Evolutionary conservation across 176 grass and related monocot genomes (phyloP).

Genomic region (Paspalum vaginatum): DNA sequence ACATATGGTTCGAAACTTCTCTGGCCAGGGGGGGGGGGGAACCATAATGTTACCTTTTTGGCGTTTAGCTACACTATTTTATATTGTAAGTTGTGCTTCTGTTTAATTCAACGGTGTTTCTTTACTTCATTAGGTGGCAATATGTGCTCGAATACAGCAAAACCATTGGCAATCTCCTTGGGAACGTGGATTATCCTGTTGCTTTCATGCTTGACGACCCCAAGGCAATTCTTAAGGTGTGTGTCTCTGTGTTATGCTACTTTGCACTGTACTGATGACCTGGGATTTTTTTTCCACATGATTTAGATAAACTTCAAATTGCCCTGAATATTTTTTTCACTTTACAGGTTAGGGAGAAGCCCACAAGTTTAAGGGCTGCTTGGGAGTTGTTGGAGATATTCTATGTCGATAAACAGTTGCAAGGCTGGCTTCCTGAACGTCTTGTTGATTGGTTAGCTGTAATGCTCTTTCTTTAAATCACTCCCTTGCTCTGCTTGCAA

Average conservation of each 20-base stretch:
- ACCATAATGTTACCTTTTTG: neutral
- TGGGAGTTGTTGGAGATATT: conserved; percentile 99
- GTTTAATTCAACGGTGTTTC: conserved; percentile 19
- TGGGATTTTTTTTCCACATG: neutral
- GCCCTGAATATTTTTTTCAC: conserved; percentile 15
- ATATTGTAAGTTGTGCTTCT: neutral
- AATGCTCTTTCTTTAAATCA: conserved; percentile 60
- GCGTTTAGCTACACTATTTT: neutral
- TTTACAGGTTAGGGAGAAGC: conserved; percentile 61
- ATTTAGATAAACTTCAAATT: conserved; percentile 6
- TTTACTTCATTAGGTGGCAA: conserved; percentile 74
- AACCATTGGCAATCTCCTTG: conserved; percentile 70
- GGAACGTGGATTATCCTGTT: conserved; percentile 43
- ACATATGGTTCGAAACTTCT: conserved; percentile 3
- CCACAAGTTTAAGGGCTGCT: conserved; percentile 78
- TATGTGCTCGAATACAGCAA: conserved; percentile 89
- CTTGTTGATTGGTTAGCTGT: conserved; percentile 99
- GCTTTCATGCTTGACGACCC: conserved; percentile 65
- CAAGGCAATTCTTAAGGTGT: conserved; percentile 74
- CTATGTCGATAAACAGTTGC: conserved; percentile 85
- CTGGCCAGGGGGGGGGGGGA: neutral
- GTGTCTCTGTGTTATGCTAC: conserved; percentile 1
- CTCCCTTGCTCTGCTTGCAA: conserved; percentile 28
- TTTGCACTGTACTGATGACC: conserved; percentile 19
- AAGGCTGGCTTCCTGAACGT: conserved; percentile 89